phyloP scores from a whole-genome alignment of 805 yeast species.

The Ogataea haglerorum region DNA sequence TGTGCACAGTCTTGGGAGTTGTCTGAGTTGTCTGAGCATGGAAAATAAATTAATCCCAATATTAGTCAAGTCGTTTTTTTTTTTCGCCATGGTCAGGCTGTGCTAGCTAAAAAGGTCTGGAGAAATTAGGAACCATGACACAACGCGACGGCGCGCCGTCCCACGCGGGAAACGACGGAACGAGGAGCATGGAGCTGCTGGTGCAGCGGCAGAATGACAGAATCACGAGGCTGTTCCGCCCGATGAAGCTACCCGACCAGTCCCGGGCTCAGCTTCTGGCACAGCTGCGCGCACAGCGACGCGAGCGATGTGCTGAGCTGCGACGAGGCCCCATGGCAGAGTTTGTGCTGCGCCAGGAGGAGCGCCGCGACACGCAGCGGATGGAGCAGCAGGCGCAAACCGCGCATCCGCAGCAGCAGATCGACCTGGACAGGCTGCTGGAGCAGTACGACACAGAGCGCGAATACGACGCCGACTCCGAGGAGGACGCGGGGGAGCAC shows the following conservation, averaged over 20 bases:
- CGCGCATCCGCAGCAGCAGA: slow-evolving; percentile 18
- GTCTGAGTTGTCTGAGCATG: slow-evolving; percentile 10
- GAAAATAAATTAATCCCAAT: slow-evolving; percentile 1
- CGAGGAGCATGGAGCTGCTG: not conserved
- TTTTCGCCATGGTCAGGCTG: slow-evolving; percentile 4
- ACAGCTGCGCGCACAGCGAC: slow-evolving; percentile 12
- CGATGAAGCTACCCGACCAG: slow-evolving; percentile 13
- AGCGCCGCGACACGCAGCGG: slow-evolving; percentile 6
- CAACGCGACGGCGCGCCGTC: not conserved
- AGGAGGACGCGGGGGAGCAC: slow-evolving; percentile 17
- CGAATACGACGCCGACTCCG: slow-evolving; percentile 28
- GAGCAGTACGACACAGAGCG: slow-evolving; percentile 15
- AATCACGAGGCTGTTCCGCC: slow-evolving; percentile 22
- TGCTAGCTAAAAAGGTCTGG: slow-evolving; percentile 8
- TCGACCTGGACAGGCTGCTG: slow-evolving; percentile 18
- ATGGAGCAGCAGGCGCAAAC: slow-evolving; percentile 15
- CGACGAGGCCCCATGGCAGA: slow-evolving; percentile 30
- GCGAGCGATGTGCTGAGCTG: slow-evolving; percentile 12
- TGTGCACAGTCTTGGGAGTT: slow-evolving; percentile 8
- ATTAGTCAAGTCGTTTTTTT: slow-evolving; percentile 8
- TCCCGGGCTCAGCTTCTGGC: slow-evolving; percentile 1
- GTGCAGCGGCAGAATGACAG: slow-evolving; percentile 10
- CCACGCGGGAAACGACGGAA: not conserved
- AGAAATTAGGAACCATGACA: slow-evolving; percentile 1
- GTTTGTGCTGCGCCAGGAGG: slow-evolving; percentile 26